A percentile compares a stretch with the other conserved stretches of the same genome.
Evolutionary conservation across 495 filamentous ascomycete genomes (phyloP).

Genomic region (Neurospora terricola): DNA sequence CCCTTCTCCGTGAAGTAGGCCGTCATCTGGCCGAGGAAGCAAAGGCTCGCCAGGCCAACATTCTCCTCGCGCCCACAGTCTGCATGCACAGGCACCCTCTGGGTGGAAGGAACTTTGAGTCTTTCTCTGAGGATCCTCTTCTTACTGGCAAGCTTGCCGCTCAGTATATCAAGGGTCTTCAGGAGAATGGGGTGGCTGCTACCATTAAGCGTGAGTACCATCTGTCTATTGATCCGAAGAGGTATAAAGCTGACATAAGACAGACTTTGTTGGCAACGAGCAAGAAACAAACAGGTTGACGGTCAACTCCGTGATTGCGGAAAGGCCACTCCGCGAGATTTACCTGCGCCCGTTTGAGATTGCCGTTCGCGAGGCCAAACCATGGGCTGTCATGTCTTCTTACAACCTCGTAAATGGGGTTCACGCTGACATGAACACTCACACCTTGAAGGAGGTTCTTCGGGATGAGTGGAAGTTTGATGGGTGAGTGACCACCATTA

Average conservation of each 20-base stretch:
- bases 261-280: constrained; percentile 75
- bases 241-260: constrained; percentile 13
- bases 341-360: constrained; percentile 79
- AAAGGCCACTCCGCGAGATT: constrained; percentile 68
- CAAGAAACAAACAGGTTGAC: constrained; percentile 72
- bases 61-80: constrained; percentile 71
- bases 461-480: constrained; percentile 70
- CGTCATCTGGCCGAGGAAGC: constrained; percentile 61
- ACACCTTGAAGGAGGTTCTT: constrained; percentile 62
- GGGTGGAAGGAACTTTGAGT: constrained; percentile 78
- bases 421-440: constrained; percentile 65
- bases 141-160: constrained; percentile 69
- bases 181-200: constrained; percentile 63
- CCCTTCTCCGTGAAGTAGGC: constrained; percentile 58
- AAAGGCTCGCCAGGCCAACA: constrained; percentile 60
- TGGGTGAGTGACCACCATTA: constrained; percentile 33
- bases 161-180: constrained; percentile 62
- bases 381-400: constrained; percentile 74
- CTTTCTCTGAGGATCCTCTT: constrained; percentile 75
- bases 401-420: constrained; percentile 77
- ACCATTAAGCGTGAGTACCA: constrained; percentile 59
- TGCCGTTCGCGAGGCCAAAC: constrained; percentile 66
- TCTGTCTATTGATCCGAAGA: background rate
- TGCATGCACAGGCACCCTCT: constrained; percentile 76
- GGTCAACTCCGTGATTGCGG: constrained; percentile 58